Evolutionary conservation across 2,329 filamentous ascomycete species (phyloP).

Genomic region (Orbilia quercus): DNA sequence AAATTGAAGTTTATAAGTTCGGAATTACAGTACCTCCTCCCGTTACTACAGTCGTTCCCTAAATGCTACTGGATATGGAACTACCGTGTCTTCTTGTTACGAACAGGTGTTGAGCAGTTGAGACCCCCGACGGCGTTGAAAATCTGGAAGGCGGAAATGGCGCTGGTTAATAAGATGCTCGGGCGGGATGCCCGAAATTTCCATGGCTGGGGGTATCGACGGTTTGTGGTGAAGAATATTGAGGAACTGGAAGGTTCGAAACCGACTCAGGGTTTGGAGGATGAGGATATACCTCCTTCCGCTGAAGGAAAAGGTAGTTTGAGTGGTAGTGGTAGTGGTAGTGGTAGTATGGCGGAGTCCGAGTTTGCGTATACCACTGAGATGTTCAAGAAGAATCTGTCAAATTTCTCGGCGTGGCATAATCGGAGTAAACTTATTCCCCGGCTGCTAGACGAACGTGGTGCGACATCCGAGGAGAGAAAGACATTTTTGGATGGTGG

Average conservation of each 20-base stretch:
- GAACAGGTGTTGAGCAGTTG: slow-evolving; percentile 75
- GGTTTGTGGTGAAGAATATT: slow-evolving; percentile 79
- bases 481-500: slow-evolving; percentile 77
- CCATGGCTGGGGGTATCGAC: slow-evolving; percentile 93
- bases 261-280: slow-evolving; percentile 60
- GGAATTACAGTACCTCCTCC: slow-evolving; percentile 85
- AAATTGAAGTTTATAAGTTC: slow-evolving; percentile 68
- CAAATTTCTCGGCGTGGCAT: slow-evolving; percentile 98
- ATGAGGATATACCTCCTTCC: background rate
- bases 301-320: too few relatives aligned
- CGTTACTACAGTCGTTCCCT: slow-evolving; percentile 83
- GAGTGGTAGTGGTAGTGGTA: slow-evolving; percentile 39
- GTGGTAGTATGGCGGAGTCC: slow-evolving; percentile 75
- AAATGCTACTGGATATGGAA: slow-evolving; percentile 99
- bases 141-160: slow-evolving; percentile 87
- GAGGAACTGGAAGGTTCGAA: slow-evolving; percentile 67
- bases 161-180: slow-evolving; percentile 87
- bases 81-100: slow-evolving; percentile 85
- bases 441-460: slow-evolving; percentile 76
- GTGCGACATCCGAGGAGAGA: slow-evolving; percentile 72
- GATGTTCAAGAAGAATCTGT: slow-evolving; percentile 86
- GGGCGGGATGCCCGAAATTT: slow-evolving; percentile 88
- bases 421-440: slow-evolving; percentile 86
- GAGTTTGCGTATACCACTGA: slow-evolving; percentile 92
- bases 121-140: slow-evolving; percentile 69